A percentile compares a stretch with the other conserved stretches of the same genome.
phyloP scores from a whole-genome alignment of 1,284 basidiomycete genomes.

The Papiliotrema laurentii region DNA sequence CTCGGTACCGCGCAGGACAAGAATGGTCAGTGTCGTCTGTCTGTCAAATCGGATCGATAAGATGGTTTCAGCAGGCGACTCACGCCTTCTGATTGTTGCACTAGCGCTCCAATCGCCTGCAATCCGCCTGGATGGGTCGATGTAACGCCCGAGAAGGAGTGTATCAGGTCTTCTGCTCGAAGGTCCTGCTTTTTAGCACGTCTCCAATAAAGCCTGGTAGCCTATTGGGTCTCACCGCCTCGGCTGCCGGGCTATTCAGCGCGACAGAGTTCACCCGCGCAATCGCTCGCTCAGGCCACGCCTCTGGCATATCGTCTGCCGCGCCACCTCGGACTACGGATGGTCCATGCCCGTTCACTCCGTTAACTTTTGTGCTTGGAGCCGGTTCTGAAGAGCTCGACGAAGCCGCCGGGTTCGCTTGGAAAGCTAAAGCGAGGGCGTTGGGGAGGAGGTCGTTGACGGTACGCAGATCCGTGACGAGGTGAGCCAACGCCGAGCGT shows the following conservation, averaged over 20 bases:
- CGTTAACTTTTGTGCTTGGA: neutral
- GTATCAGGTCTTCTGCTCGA: slow-evolving; percentile 62
- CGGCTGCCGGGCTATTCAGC: slow-evolving; percentile 68
- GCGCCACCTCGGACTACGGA: neutral
- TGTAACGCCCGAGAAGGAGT: slow-evolving; percentile 67
- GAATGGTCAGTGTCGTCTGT: slow-evolving; percentile 53
- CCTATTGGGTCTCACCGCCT: slow-evolving; percentile 65
- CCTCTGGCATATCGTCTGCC: slow-evolving; percentile 4
- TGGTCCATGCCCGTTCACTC: slow-evolving; percentile 11
- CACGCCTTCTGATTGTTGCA: slow-evolving; percentile 68
- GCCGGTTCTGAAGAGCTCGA: neutral
- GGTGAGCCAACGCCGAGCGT: slow-evolving; percentile 37
- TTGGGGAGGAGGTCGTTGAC: slow-evolving; percentile 64
- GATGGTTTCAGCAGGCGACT: slow-evolving; percentile 25
- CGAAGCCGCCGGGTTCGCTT: slow-evolving; percentile 37
- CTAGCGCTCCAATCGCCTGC: slow-evolving; percentile 66
- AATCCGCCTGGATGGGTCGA: slow-evolving; percentile 45
- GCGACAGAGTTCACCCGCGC: slow-evolving; percentile 74
- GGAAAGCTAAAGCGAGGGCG: slow-evolving; percentile 60
- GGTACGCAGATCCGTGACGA: slow-evolving; percentile 68
- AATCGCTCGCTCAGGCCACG: slow-evolving; percentile 50
- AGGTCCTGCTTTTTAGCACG: slow-evolving; percentile 57
- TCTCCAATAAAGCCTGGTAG: too few species aligned
- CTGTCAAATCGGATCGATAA: slow-evolving; percentile 15
- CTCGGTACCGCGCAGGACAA: slow-evolving; percentile 48